phyloP scores from a whole-genome alignment of 2,329 filamentous ascomycete genomes.

The Colletotrichum ledebouriae region DNA sequence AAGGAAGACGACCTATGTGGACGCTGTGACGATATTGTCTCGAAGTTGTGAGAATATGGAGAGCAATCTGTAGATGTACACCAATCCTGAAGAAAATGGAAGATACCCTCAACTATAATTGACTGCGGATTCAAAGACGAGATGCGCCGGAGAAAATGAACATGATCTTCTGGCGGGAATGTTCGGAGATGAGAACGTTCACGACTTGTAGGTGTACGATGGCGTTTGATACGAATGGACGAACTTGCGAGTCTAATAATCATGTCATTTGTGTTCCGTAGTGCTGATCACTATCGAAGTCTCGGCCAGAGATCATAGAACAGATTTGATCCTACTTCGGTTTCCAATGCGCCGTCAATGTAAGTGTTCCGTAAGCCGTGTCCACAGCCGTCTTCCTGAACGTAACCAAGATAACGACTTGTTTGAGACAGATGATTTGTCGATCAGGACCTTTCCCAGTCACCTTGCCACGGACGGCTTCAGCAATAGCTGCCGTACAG shows the following conservation, averaged over 20 bases:
- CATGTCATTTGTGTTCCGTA: too few species aligned
- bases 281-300: too few species aligned
- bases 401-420: background rate
- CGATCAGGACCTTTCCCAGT: background rate
- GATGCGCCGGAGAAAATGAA: too few species aligned
- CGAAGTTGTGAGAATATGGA: slow-evolving; percentile 23
- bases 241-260: too few species aligned
- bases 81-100: background rate
- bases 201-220: too few species aligned
- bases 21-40: slow-evolving; percentile 78
- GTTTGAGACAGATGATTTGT: background rate
- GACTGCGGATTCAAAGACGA: too few species aligned
- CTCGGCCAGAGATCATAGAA: too few species aligned
- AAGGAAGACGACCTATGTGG: slow-evolving; percentile 75
- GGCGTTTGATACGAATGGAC: too few species aligned
- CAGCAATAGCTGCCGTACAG: background rate
- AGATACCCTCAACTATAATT: slow-evolving; percentile 17
- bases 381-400: slow-evolving; percentile 2
- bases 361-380: background rate
- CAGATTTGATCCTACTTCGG: background rate
- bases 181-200: too few species aligned
- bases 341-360: background rate
- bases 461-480: background rate
- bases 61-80: slow-evolving; percentile 13
- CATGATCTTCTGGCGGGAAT: too few species aligned